Evolutionary conservation across 2,329 filamentous ascomycete genomes (phyloP), one percentile per base, ranked within the genome.

Genomic region (Reticulascus tulasneorum): DNA sequence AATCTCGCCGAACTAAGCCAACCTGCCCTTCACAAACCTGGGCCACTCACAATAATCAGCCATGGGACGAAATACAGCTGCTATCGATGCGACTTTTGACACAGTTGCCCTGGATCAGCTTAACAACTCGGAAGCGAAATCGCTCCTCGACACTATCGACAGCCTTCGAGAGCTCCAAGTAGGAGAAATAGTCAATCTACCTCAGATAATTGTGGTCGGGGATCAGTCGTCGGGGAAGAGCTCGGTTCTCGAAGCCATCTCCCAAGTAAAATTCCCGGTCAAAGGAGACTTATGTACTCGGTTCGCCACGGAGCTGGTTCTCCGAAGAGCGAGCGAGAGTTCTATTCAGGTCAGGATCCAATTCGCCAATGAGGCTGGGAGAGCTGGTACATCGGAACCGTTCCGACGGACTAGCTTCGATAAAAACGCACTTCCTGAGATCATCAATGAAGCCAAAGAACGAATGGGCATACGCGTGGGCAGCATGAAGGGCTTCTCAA

Each of bases 191-290:
- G 59, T 75, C 17, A 56, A 69, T 23, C 56, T 75, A 0, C 73
- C 75, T 3, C 70, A 76, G 45, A 63, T 79, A 23, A 67, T 81
- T 5, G 76, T 81, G 5, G 73, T 74, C 19, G 77, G 79, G 6
- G 71, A 79, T 35, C 75, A 79, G 38, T 78, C 72, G 0, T 70
- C 71, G 1, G 79, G 78, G 3, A 84, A 84, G 49, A 78, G 71
- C n/a, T 82, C 76, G 0, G 75, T 82, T 0, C 66, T 84, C 0
- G 75, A 83, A 44, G 79, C 79, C 0, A 75, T 84, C 29, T 76
- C 77, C 0, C 67, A 72, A 9, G 71, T 85, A 2, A 67, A 67
- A 0, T 82, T 84, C 29, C 73, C 76, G 0, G 59, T 69, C 9
- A 73, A 78, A 6, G 69, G 70, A 11, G 69, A 60, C 17, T 38